Conservation (phyloP, 306 rosid species). For the Trifolium repens region DNA sequence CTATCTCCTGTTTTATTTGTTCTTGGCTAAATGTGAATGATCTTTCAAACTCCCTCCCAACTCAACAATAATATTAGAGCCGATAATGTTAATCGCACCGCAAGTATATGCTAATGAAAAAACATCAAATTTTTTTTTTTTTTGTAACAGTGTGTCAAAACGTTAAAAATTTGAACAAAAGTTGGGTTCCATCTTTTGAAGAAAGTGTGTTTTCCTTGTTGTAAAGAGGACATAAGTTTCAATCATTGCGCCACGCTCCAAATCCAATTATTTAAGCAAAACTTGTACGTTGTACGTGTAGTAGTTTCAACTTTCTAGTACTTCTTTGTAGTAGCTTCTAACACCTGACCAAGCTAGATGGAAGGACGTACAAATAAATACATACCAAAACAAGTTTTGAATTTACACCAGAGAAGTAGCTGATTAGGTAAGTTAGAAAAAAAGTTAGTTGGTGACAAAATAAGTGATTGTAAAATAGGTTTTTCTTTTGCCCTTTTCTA, state of each 20-base stretch:
- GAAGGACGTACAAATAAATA: background rate
- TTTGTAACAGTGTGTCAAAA: too few relatives aligned
- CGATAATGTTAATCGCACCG: too few relatives aligned
- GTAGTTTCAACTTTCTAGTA: background rate
- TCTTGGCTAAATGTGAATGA: too few relatives aligned
- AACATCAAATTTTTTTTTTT: too few relatives aligned
- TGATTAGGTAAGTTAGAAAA: background rate
- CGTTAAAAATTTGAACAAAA: background rate
- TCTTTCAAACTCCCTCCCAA: too few relatives aligned
- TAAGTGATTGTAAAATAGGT: background rate
- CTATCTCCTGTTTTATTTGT: too few relatives aligned
- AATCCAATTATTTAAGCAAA: constrained; percentile 10
- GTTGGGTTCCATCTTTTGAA: background rate
- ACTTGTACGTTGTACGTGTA: constrained; percentile 9
- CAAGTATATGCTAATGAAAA: too few relatives aligned
- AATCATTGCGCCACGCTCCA: constrained; percentile 16
- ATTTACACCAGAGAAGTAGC: background rate
- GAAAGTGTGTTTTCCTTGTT: background rate
- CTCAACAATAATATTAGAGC: too few relatives aligned
- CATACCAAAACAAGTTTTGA: background rate
- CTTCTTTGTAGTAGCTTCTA: background rate
- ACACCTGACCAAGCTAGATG: background rate
- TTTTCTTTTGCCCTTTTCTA: too few relatives aligned
- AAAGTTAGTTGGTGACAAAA: background rate
- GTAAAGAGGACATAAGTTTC: background rate